These are phyloP conservation scores for Fulvia fulva DNA, from an alignment of 2,329 filamentous ascomycete genomes.

Conservation along the genomic window DNA sequence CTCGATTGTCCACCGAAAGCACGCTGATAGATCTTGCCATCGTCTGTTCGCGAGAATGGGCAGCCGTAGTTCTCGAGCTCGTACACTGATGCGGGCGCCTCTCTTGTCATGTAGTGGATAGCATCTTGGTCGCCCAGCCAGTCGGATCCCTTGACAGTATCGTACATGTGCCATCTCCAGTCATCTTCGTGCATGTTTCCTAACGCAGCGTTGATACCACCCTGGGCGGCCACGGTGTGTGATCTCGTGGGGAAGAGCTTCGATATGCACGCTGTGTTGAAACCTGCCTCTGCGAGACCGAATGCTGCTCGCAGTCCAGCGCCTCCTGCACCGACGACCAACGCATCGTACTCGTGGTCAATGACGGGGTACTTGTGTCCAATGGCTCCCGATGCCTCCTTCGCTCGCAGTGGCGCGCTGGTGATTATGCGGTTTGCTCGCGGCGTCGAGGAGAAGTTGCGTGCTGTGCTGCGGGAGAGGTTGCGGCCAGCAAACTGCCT, in stretches of 20 bases:
- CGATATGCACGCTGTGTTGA: constrained; percentile 82
- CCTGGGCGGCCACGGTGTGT: constrained; percentile 73
- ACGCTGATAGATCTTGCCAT: constrained; percentile 97
- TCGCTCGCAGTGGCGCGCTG: constrained; percentile 80
- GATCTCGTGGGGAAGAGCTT: constrained; percentile 84
- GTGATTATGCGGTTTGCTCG: constrained; percentile 80
- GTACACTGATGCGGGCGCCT: constrained; percentile 85
- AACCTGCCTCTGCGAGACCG: constrained; percentile 80
- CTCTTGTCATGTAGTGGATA: constrained; percentile 97
- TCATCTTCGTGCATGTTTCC: constrained; percentile 98
- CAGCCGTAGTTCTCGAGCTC: constrained; percentile 97
- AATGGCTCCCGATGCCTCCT: constrained; percentile 84
- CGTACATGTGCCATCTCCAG: constrained; percentile 99
- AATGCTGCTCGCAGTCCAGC: constrained; percentile 75
- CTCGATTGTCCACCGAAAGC: constrained; percentile 97
- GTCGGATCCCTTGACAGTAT: constrained; percentile 95
- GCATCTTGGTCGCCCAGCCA: constrained; percentile 97
- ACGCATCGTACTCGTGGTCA: constrained; percentile 98
- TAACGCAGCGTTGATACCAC: constrained; percentile 82
- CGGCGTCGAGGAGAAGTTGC: constrained; percentile 79
- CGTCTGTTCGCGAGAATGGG: constrained; percentile 93
- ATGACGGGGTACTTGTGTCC: constrained; percentile 92
- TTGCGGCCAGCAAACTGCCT: constrained; percentile 33
- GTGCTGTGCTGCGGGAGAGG: constrained; percentile 40
- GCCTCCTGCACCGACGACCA: constrained; percentile 85